A percentile compares a stretch with the other conserved stretches of the same genome.
These are phyloP conservation scores for Thozetella sp. DNA, from an alignment of 495 filamentous ascomycete genomes.

Conservation along the genomic window DNA sequence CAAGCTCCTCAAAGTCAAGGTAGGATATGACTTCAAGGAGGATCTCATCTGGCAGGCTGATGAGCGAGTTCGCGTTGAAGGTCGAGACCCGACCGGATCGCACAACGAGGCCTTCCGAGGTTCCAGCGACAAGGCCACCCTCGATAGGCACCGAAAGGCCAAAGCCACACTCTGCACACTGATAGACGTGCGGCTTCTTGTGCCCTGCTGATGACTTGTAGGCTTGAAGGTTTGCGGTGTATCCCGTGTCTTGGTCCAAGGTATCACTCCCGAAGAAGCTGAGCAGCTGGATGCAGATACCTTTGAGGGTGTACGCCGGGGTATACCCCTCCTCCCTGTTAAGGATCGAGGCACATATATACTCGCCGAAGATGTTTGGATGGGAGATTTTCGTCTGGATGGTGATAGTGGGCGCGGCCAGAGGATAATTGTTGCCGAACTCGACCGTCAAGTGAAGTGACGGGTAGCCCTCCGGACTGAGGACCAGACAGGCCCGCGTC, in stretches of 20 bases:
- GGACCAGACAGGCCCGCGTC: conserved; percentile 36
- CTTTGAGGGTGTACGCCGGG: conserved; percentile 51
- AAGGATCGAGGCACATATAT: conserved; percentile 53
- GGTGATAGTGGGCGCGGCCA: conserved; percentile 36
- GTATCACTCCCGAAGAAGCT: conserved; percentile 61
- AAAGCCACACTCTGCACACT: conserved; percentile 10
- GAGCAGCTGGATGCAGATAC: conserved; percentile 54
- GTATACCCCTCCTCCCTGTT: conserved; percentile 41
- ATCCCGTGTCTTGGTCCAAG: conserved; percentile 37
- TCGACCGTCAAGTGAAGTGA: conserved; percentile 33
- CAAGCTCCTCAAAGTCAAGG: conserved; percentile 39
- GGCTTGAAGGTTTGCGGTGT: background rate
- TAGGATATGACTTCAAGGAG: conserved; percentile 34
- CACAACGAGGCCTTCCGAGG: background rate
- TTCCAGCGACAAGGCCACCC: conserved; percentile 1
- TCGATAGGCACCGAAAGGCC: background rate
- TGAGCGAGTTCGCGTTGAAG: conserved; percentile 7
- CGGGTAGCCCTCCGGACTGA: conserved; percentile 31
- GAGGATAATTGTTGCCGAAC: conserved; percentile 38
- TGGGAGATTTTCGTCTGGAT: conserved; percentile 54
- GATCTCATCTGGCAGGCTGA: conserved; percentile 39
- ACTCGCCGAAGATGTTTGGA: conserved; percentile 51
- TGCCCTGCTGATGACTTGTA: background rate
- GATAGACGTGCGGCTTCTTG: background rate
- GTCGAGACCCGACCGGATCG: background rate